Evolutionary conservation across 129 eudicot species (phyloP), one percentile per base, ranked within the genome.

Genomic region (Lactuca saligna): DNA sequence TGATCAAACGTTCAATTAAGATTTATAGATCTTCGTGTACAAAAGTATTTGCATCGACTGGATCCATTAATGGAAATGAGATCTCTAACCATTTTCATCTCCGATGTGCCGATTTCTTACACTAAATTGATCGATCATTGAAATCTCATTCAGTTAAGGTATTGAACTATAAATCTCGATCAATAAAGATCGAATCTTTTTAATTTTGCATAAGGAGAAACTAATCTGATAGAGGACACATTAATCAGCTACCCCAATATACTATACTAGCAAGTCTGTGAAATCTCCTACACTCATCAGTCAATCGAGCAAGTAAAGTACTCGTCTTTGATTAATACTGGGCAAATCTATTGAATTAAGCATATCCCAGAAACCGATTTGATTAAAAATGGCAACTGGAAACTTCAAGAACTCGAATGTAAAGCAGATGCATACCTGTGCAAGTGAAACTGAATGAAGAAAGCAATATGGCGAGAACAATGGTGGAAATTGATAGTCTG

Each of bases 381-480:
- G 69, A 50, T 51, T 3, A 35, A 25, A 59, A 75, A 61, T 48
- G 55, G 55, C 4, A 49, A 69, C 2, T 17, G 12, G 16, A 42
- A 71, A 54, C 63, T 17, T 34, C 7, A 39, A 55, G 48, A 16
- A 49, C 54, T 48, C 37, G 41, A 71, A 35, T 54, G 57, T 32
- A 55, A 65, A 61, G 13, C 62, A 32, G 66, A 44, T 33, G 8
- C 57, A 54, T 68, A 91, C 97, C 97, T 85, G 97, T 86, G 61
- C 79, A 69, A 74, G 81, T 79, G 66, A 91, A 84, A 74, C 66
- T 63, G 80, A 79, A 81, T 75, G 79, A 84, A 58, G 86, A 86
- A 32, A 88, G 74, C 74, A 88, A 76, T 71, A 86, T 59, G 1
- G 78, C 49, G 17, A 81, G 63, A 14, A 82, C 4, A 71, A 81